Evolutionary conservation across 257 asterid genomes (phyloP).

Genomic region (Anisodus tanguticus): DNA sequence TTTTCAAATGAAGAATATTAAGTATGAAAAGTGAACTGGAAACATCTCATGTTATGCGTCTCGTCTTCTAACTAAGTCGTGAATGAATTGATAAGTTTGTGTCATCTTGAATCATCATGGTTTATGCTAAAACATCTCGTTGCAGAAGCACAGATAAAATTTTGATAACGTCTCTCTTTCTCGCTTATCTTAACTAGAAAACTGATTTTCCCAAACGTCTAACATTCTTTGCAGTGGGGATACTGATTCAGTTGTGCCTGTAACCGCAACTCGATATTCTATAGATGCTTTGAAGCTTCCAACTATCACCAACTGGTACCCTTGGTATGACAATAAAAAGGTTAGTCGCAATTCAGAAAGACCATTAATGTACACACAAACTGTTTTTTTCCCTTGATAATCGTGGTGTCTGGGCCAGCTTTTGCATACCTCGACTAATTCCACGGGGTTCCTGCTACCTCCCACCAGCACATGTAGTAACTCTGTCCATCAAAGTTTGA

Average conservation of each 20-base stretch:
- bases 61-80: not conserved
- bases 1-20: not conserved
- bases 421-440: too few species aligned
- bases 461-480: too few species aligned
- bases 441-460: too few species aligned
- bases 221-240: slow-evolving; percentile 68
- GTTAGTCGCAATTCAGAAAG: slow-evolving; percentile 40
- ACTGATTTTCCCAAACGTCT: slow-evolving; percentile 3
- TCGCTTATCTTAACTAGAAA: not conserved
- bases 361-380: not conserved
- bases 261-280: slow-evolving; percentile 96
- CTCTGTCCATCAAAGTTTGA: too few species aligned
- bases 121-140: not conserved
- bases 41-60: not conserved
- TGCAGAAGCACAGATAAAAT: not conserved
- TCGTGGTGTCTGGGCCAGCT: too few species aligned
- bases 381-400: not conserved
- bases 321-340: slow-evolving; percentile 87
- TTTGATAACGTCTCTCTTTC: not conserved
- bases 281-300: slow-evolving; percentile 92
- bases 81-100: not conserved
- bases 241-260: slow-evolving; percentile 90
- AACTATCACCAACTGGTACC: slow-evolving; percentile 74
- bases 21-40: not conserved
- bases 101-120: not conserved